Evolutionary conservation across 345 rosid species (phyloP), one percentile per base, ranked within the genome.

Genomic region (Psidium guajava): DNA sequence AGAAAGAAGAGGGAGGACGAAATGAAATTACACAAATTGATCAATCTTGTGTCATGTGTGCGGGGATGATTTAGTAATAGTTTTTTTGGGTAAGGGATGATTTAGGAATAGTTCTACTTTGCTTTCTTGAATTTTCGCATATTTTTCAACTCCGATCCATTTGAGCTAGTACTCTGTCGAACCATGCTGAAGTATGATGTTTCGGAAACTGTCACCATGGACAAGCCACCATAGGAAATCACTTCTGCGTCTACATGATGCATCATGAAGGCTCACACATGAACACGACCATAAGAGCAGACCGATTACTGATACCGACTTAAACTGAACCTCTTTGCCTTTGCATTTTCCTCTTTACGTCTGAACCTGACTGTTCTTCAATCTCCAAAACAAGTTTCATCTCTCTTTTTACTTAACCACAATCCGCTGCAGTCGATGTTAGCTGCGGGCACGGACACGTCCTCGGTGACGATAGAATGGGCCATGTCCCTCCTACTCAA

Each of bases 401-500:
- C 6, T 44, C 27, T 49, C 22, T 47, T 16, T 51, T 81, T 15
- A 11, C 14, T 14, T 15, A 42, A 47, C 53, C 50, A 47, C 22
- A 36, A 28, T 5, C 27, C 1, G 24, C 0, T 7, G n/a, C 82
- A 87, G 89, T 55, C 55, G 32, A 18, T 89, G 54, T 21, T 89
- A 64, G 20, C 51, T 11, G 89, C 84, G 12, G 90, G 89, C 21
- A 85, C 86, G 3, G 89, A 89, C 69, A 87, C 89, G 2, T 85
- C 86, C 27, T 20, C 85, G 0, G 44, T 12, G 21, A 89, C 88
- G 27, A 25, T 87, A 57, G 90, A 89, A 44, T 89, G 90, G 89
- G 86, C 87, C 3, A 87, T 87, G 82, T 83, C 89, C 24, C 83
- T 87, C 42, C 57, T 89, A 12, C 81, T 89, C 22, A 89, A 89